Evolutionary conservation across 495 filamentous ascomycete genomes (phyloP), one percentile per base, ranked within the genome.

Genomic region (Corynascus novoguineensis): DNA sequence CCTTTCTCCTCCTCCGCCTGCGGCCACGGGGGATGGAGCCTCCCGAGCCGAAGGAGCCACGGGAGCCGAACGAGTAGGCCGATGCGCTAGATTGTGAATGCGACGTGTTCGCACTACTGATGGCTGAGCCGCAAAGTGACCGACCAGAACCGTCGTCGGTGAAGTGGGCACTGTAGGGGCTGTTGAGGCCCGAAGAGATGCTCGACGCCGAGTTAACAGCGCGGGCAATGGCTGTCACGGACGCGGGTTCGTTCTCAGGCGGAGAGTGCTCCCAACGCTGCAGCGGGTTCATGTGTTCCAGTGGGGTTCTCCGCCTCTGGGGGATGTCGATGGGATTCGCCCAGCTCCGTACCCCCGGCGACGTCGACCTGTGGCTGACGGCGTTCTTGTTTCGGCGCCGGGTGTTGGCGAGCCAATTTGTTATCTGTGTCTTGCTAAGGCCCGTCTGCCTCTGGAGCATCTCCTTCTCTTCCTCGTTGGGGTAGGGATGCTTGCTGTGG

Each of bases 191-290:
- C 5, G 78, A 78, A 19, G 75, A 74, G 5, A 76, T 71, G 34
- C 82, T 77, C 24, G 80, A 71, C 2, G 59, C 50, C 10, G 78
- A 81, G 24, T 82, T 84, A 52, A 92, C 77, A 61, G 89, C 89
- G 59, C 84, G 81, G 24, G 83, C 83, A 78, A 95, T 93, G 73
- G 83, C 89, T 25, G 82, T 83, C 27, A 88, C 83, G 12, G 86
- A 80, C 60, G 89, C 89, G 42, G 89, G 84, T 84, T 93, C 89
- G 76, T 92, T 80, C 74, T 93, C 89, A 19, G 89, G 89, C 8
- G 89, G 89, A 53, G 88, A 91, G 71, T 86, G 77, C 70, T 87
- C 83, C 89, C 89, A 95, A 77, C 89, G 78, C 71, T 95, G 88
- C 46, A 95, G 69, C 11, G 89, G 89, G 58, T 88, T 89, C 83